Conservation (phyloP, 1,284 basidiomycete genomes). For the Heterobasidion occidentale region DNA sequence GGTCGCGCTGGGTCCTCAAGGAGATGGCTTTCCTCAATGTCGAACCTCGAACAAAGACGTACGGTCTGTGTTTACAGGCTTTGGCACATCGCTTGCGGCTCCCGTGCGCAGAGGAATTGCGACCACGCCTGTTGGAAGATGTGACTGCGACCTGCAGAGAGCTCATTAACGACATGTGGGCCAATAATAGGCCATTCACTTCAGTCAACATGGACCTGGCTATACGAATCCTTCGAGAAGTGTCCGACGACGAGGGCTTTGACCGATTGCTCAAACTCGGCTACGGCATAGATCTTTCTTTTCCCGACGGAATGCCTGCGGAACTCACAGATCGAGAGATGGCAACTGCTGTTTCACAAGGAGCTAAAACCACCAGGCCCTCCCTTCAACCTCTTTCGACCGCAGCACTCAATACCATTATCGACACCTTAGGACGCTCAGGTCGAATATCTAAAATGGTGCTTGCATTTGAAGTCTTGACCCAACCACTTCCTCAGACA, state of each 20-base stretch:
- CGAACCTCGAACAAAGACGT: slow-evolving; percentile 43
- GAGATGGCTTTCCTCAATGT: slow-evolving; percentile 43
- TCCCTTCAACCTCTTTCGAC: slow-evolving; percentile 34
- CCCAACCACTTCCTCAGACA: slow-evolving; percentile 50
- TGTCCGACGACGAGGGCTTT: slow-evolving; percentile 44
- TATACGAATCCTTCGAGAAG: slow-evolving; percentile 61
- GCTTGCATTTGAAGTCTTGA: slow-evolving; percentile 68
- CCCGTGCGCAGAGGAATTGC: slow-evolving; percentile 34
- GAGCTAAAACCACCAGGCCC: slow-evolving; percentile 8
- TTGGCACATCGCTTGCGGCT: slow-evolving; percentile 57
- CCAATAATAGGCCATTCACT: slow-evolving; percentile 37
- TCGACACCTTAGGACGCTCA: slow-evolving; percentile 58
- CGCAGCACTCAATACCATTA: slow-evolving; percentile 57
- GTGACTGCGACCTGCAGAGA: slow-evolving; percentile 37
- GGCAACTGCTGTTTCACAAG: slow-evolving; percentile 6
- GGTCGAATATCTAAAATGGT: slow-evolving; percentile 59
- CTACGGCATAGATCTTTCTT: slow-evolving; percentile 67
- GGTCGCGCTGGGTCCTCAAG: slow-evolving; percentile 48
- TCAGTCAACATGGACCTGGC: slow-evolving; percentile 55
- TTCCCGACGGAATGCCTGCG: slow-evolving; percentile 56
- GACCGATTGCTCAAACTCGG: slow-evolving; percentile 49
- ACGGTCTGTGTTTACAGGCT: slow-evolving; percentile 56
- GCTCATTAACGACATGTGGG: slow-evolving; percentile 52
- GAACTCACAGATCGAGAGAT: slow-evolving; percentile 19
- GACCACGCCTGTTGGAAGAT: slow-evolving; percentile 27